These are phyloP conservation scores for Russula lepida DNA, from an alignment of 768 basidiomycete species.

Conservation along the genomic window DNA sequence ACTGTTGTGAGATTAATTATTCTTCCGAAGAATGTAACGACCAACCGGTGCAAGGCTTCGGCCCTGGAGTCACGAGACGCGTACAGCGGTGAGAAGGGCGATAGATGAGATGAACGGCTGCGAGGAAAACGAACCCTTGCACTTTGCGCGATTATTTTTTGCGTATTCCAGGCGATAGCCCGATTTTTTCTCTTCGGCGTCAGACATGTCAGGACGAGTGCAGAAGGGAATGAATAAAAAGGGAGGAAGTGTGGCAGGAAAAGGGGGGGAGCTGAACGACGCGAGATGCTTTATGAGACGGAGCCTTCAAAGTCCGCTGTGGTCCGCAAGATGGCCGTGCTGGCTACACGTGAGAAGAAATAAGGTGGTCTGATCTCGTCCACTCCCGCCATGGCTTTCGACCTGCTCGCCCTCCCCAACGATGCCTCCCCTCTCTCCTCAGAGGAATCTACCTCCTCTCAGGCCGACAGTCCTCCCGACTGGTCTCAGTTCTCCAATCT, in stretches of 20 bases:
- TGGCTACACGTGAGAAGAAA: not conserved
- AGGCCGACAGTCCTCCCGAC: constrained; percentile 19
- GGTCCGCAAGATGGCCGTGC: not conserved
- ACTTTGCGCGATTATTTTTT: constrained; percentile 56
- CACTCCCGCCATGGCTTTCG: constrained; percentile 1
- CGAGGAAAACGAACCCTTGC: constrained; percentile 53
- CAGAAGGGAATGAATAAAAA: constrained; percentile 4
- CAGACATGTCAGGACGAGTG: constrained; percentile 29
- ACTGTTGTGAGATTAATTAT: constrained; percentile 19
- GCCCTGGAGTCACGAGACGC: constrained; percentile 39
- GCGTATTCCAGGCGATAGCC: constrained; percentile 81
- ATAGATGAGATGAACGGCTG: constrained; percentile 22
- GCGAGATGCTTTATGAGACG: constrained; percentile 20
- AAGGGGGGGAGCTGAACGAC: constrained; percentile 20
- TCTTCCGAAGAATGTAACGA: constrained; percentile 5
- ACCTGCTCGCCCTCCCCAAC: not conserved
- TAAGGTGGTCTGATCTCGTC: constrained; percentile 2
- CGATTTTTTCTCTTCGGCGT: constrained; percentile 37
- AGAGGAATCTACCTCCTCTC: constrained; percentile 9
- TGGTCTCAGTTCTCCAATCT: constrained; percentile 22
- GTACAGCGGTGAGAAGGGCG: constrained; percentile 22
- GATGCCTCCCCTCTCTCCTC: constrained; percentile 9
- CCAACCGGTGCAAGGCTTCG: constrained; percentile 68
- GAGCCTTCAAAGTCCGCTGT: constrained; percentile 31
- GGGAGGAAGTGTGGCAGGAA: constrained; percentile 22